A percentile compares a stretch with the other conserved stretches of the same genome.
Evolutionary conservation across 176 grass and related monocot species (phyloP).

Genomic region (Musa schizocarpa): DNA sequence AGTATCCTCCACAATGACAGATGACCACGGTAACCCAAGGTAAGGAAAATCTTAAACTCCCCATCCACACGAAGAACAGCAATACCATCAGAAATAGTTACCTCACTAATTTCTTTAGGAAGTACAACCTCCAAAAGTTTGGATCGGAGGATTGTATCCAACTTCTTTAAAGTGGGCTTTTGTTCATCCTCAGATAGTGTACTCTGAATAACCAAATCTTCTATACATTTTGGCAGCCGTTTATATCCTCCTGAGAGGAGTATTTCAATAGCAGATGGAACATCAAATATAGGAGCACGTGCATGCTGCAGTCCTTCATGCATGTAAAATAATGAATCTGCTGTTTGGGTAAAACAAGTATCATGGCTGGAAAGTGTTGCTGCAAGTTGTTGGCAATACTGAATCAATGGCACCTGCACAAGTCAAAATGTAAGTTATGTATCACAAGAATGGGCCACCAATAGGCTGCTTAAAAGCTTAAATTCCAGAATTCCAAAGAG

Average conservation of each 20-base stretch:
- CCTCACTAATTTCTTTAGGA: slow-evolving; percentile 67
- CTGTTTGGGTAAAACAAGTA: slow-evolving; percentile 93
- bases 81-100: slow-evolving; percentile 64
- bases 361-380: slow-evolving; percentile 82
- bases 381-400: slow-evolving; percentile 92
- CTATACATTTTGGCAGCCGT: slow-evolving; percentile 76
- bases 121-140: slow-evolving; percentile 62
- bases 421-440: background rate
- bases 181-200: slow-evolving; percentile 65
- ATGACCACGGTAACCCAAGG: slow-evolving; percentile 80
- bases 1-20: slow-evolving; percentile 86
- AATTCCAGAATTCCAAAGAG: background rate
- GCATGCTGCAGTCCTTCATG: slow-evolving; percentile 67
- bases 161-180: slow-evolving; percentile 68
- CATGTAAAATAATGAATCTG: slow-evolving; percentile 78
- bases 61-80: slow-evolving; percentile 69
- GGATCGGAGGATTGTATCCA: slow-evolving; percentile 58
- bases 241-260: slow-evolving; percentile 68
- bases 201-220: slow-evolving; percentile 63
- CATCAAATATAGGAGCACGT: slow-evolving; percentile 83
- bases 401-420: slow-evolving; percentile 74
- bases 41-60: slow-evolving; percentile 90
- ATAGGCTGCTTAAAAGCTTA: background rate
- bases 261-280: slow-evolving; percentile 89
- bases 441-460: background rate